These are phyloP conservation scores for Cadophora sp. DNA, from an alignment of 2,329 filamentous ascomycete species.

Conservation along the genomic window DNA sequence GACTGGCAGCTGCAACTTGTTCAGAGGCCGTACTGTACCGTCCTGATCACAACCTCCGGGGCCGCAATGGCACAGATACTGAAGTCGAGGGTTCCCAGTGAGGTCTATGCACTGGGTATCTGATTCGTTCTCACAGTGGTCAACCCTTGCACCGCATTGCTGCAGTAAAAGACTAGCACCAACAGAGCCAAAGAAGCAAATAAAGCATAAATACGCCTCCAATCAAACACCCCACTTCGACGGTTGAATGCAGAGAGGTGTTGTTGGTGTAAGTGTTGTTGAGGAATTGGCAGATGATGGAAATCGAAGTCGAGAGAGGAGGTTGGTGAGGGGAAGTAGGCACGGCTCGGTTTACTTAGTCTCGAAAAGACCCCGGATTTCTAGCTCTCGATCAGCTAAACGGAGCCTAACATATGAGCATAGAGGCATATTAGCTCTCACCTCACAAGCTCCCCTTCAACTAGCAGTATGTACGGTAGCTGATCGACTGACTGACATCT, in stretches of 20 bases:
- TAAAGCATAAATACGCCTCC: neutral
- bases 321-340: neutral
- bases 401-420: neutral
- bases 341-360: neutral
- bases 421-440: too few relatives aligned
- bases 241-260: neutral
- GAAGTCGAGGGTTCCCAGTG: neutral
- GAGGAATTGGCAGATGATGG: neutral
- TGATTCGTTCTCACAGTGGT: constrained; percentile 12
- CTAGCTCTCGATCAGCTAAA: constrained; percentile 2
- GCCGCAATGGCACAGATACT: neutral
- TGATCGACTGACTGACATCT: neutral
- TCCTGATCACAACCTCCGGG: neutral
- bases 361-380: neutral
- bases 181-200: neutral
- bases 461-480: neutral
- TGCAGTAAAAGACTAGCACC: neutral
- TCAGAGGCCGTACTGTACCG: neutral
- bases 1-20: neutral
- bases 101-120: neutral
- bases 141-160: neutral
- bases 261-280: neutral
- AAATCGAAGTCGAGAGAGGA: neutral
- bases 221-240: neutral
- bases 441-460: neutral